phyloP scores from a whole-genome alignment of 1,284 basidiomycete species.

The Marasmius oreades region DNA sequence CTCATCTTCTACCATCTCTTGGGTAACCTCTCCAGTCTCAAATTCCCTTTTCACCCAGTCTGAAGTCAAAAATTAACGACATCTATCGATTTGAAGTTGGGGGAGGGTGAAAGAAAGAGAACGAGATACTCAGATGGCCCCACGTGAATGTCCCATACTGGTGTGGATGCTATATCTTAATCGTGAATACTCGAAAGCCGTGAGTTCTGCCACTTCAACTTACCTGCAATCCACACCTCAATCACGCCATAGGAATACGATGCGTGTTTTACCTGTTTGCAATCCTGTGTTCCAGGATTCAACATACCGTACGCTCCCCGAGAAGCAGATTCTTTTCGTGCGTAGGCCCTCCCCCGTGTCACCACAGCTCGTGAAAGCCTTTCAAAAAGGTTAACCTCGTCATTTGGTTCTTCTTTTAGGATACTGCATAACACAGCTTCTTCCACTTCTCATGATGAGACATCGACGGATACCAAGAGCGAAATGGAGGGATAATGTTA shows the following conservation, averaged over 20 bases:
- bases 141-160: slow-evolving; percentile 2
- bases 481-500: slow-evolving; percentile 65
- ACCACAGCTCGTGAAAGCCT: too few species aligned
- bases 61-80: background rate
- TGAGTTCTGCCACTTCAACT: background rate
- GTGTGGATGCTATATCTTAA: slow-evolving; percentile 3
- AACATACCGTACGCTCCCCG: background rate
- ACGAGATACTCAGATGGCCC: background rate
- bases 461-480: slow-evolving; percentile 72
- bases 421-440: background rate
- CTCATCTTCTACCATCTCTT: background rate
- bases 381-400: background rate
- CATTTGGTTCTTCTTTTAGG: background rate
- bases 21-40: background rate
- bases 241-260: background rate
- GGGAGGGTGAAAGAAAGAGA: background rate
- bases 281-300: background rate
- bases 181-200: background rate
- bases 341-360: background rate
- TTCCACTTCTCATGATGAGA: slow-evolving; percentile 5
- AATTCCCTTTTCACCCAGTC: background rate
- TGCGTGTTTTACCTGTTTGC: background rate
- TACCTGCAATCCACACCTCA: background rate
- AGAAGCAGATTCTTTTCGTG: slow-evolving; percentile 2
- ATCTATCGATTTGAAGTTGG: background rate